Base-by-base conservation (phyloP, 1,284 basidiomycete species). In the Apiotrichum akiyoshidainum region DNA sequence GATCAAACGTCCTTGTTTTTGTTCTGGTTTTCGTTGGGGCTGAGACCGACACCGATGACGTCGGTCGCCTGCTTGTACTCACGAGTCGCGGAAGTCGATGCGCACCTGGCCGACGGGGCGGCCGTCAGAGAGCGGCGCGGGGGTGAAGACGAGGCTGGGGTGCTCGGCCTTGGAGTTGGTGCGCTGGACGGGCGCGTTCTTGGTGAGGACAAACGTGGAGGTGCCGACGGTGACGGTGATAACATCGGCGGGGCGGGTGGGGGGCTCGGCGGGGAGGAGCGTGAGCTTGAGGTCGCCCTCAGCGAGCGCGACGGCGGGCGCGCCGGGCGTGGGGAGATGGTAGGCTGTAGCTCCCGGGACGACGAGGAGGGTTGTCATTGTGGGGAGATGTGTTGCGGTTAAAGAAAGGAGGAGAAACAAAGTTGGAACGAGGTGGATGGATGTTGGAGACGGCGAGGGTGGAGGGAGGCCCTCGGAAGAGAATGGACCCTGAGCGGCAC, bases 101-200 rank as follows among this genome's bases (percentile, higher is more conserved):
- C 70, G 68, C 42, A 78, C 76, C 50, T 73, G 72, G 2, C 77
- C 77, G 26, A 77, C 63, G 19, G 65, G 46, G 37, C 60, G 64
- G 31, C 69, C 69, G 1, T 70, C 69, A 35, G 68, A 71, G 2
- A 71, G 67, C 11, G 71, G 65, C 2, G 67, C 62, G n/a, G 77
- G 77, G 14, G 65, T 66, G 65, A 78, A 77, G 48, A 71, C 55
- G 57, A 75, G 75, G 21, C 57, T 65, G 0, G 77, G 58, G 55
- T 77, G 76, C 55, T 76, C 69, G 35, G 67, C 60, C 51, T 70
- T 73, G 16, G 70, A 64, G 48, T 70, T 65, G 19, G 71, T 66
- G 46, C 68, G 69, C 57, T 71, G 69, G n/a, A 78, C 59, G 2
- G 75, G 73, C 1, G 68, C 61, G 54, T 66, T 69, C 1, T 64